A percentile compares a stretch with the other conserved stretches of the same genome.
These are phyloP conservation scores for Penicillium sp. DNA, from an alignment of 2,329 filamentous ascomycete species.

Conservation along the genomic window DNA sequence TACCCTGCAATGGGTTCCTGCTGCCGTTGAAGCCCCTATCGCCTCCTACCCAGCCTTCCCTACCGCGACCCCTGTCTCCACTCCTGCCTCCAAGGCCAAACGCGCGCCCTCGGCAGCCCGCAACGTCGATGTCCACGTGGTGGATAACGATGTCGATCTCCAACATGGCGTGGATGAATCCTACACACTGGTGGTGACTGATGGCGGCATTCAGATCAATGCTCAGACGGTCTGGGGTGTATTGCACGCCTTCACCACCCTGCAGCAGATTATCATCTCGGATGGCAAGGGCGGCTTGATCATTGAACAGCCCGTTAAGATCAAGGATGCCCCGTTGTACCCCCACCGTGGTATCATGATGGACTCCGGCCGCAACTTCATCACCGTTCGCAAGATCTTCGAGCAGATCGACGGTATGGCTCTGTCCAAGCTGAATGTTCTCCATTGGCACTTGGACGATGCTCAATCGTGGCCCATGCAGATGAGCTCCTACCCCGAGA, in stretches of 20 bases:
- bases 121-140: conserved; percentile 49
- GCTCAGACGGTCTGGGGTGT: conserved; percentile 56
- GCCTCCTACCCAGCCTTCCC: conserved; percentile 54
- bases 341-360: conserved; percentile 58
- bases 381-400: conserved; percentile 51
- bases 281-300: conserved; percentile 47
- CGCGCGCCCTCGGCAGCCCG: conserved; percentile 37
- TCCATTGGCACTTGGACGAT: conserved; percentile 60
- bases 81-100: conserved; percentile 32
- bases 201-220: conserved; percentile 48
- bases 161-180: conserved; percentile 59
- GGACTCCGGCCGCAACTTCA: conserved; percentile 57
- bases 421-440: conserved; percentile 57
- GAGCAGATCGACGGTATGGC: conserved; percentile 58
- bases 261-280: conserved; percentile 57
- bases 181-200: conserved; percentile 51
- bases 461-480: conserved; percentile 58
- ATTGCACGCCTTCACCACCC: conserved; percentile 57
- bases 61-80: conserved; percentile 34
- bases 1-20: conserved; percentile 55
- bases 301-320: conserved; percentile 55
- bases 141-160: conserved; percentile 49
- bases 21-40: conserved; percentile 54
- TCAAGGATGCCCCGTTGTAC: conserved; percentile 54
- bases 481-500: conserved; percentile 51